Evolutionary conservation across 2,329 filamentous ascomycete genomes (phyloP), one percentile per base, ranked within the genome.

Genomic region (Fusarium temperatum): DNA sequence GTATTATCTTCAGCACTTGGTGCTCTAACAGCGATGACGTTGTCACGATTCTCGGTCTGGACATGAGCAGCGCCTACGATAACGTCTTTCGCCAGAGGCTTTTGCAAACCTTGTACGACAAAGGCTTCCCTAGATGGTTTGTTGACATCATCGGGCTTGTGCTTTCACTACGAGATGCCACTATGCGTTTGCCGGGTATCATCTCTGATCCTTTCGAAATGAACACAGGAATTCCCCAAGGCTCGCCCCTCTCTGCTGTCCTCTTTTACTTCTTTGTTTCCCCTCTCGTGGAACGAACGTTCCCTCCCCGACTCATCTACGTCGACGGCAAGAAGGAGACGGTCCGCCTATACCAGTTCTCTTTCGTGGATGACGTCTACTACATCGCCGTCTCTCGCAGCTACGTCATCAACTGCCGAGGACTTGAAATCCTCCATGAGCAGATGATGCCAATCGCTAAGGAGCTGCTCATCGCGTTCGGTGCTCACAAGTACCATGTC

Each of bases 221-320:
- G 7, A 63, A 66, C 5, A 56, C 55, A 8, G 68, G 72, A 24
- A 71, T 74, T 35, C 70, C 72, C 6, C 72, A 74, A 50, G 68
- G 70, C 5, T 63, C 62, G 2, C 62, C 59, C 8, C 35, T 73
- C 7, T 74, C 72, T 6, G 14, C 66, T 6, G 32, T 74, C 3
- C 35, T 74, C 5, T 74, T 73, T 17, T 36, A 58, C 20, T 44
- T 73, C 39, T 68, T 70, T 22, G 51, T 44, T 4, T 47, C 63
- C 1, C 58, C 70, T 32, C 24, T 55, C 10, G 24, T 55, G 36
- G 24, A 55, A n/a, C 18, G 12, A n/a, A 39, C 26, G 22, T 39
- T 55, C 14, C 36, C 20, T 55, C 35, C 24, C 7, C 24, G 17
- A 32, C 30, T 6, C n/a, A 35, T 55, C 24, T 39, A 28, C 14